phyloP scores from a whole-genome alignment of 2,329 filamentous ascomycete species.

The Nigrospora sphaerica region DNA sequence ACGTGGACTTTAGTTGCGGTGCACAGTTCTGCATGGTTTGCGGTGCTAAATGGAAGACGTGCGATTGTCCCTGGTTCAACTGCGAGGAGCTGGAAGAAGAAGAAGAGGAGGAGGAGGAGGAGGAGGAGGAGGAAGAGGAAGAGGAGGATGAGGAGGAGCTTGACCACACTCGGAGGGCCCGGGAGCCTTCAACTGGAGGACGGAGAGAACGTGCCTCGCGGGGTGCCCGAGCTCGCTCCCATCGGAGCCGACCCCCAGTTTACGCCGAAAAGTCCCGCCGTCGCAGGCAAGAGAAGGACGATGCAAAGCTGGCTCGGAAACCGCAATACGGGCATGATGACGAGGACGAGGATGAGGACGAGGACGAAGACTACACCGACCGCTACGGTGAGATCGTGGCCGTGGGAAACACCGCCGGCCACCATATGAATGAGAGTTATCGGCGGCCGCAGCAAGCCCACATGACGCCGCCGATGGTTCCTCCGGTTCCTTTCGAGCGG shows the following conservation, averaged over 20 bases:
- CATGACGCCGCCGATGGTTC: conserved; percentile 25
- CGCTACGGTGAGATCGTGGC: conserved; percentile 30
- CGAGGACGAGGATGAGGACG: conserved; percentile 27
- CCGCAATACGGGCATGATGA: conserved; percentile 25
- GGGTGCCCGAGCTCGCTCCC: neutral
- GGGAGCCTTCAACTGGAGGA: conserved; percentile 11
- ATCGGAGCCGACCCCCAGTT: too few relatives aligned
- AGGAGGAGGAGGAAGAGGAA: conserved; percentile 22
- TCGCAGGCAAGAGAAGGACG: conserved; percentile 37
- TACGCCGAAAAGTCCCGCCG: conserved; percentile 25
- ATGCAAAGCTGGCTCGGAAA: conserved; percentile 31
- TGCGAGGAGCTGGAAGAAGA: conserved; percentile 39
- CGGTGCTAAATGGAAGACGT: conserved; percentile 73
- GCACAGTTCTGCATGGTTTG: conserved; percentile 87
- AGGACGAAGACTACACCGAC: conserved; percentile 32
- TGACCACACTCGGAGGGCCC: conserved; percentile 20
- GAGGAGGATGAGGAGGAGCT: conserved; percentile 10
- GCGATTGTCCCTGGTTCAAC: conserved; percentile 76
- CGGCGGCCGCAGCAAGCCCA: conserved; percentile 29
- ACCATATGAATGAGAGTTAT: conserved; percentile 58
- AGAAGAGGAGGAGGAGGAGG: conserved; percentile 8
- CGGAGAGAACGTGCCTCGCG: neutral
- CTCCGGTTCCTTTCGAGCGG: conserved; percentile 27
- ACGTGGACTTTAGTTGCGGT: conserved; percentile 43
- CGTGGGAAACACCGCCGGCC: conserved; percentile 44